These are phyloP conservation scores for Fistulinella cinereoalba DNA, from an alignment of 1,284 basidiomycete genomes.

Conservation along the genomic window DNA sequence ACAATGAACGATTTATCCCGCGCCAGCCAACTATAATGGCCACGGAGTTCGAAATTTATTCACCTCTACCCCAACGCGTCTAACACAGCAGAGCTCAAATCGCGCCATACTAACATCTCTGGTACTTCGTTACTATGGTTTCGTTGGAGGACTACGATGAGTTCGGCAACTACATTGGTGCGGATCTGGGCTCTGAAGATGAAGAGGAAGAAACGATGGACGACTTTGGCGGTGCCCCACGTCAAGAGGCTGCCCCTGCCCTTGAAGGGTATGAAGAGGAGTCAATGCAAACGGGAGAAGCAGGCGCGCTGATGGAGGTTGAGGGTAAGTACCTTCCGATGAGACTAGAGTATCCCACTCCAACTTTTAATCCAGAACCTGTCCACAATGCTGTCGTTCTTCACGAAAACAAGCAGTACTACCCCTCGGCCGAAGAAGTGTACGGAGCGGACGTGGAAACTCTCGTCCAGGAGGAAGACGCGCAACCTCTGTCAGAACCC, in stretches of 20 bases:
- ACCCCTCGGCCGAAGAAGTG: constrained; percentile 87
- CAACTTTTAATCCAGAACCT: constrained; percentile 47
- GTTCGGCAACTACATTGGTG: constrained; percentile 96
- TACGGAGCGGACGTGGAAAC: constrained; percentile 96
- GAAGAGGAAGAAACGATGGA: constrained; percentile 65
- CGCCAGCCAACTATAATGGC: no score
- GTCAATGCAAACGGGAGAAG: constrained; percentile 53
- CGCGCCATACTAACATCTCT: constrained; percentile 4
- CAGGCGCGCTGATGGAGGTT: constrained; percentile 73
- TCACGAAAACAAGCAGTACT: constrained; percentile 99
- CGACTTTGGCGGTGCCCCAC: constrained; percentile 41
- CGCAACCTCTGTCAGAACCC: constrained; percentile 92
- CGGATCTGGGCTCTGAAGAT: constrained; percentile 85
- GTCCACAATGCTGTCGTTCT: constrained; percentile 84
- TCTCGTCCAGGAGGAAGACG: constrained; percentile 97
- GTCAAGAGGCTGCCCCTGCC: constrained; percentile 40
- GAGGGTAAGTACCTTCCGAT: constrained; percentile 55
- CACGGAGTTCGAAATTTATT: constrained; percentile 37
- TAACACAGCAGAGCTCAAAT: constrained; percentile 6
- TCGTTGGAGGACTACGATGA: constrained; percentile 86
- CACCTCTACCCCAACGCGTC: constrained; percentile 21
- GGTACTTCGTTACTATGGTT: constrained; percentile 48
- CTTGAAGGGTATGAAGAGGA: constrained; percentile 79
- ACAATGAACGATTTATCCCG: no score
- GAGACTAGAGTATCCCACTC: not conserved